Percentiles rank a stretch among this genome's conserved stretches.
Evolutionary conservation across 2,329 filamentous ascomycete species (phyloP).

Genomic region (Phyllosticta ampelicida): DNA sequence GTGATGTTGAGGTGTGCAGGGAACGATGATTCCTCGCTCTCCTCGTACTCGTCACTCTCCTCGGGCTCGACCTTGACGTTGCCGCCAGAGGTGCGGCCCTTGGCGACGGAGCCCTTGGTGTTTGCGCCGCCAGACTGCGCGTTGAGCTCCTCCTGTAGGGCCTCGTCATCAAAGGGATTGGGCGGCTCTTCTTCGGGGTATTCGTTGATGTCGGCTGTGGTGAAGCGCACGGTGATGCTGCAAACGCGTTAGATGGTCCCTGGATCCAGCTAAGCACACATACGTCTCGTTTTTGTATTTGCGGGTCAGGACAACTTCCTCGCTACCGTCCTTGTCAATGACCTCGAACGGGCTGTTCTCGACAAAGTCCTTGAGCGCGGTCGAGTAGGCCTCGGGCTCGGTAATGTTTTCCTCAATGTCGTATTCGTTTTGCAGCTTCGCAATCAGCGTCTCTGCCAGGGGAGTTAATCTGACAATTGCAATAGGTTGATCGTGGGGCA

Average conservation of each 20-base stretch:
- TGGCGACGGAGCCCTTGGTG: constrained; percentile 46
- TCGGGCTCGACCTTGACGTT: constrained; percentile 47
- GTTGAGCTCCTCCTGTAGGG: constrained; percentile 44
- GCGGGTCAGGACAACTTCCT: constrained; percentile 77
- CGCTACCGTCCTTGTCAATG: constrained; percentile 69
- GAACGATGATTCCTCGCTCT: constrained; percentile 47
- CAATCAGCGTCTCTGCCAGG: constrained; percentile 60
- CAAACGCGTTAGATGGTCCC: constrained; percentile 2
- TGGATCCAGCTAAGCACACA: constrained; percentile 21
- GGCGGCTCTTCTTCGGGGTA: constrained; percentile 39
- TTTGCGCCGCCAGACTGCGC: constrained; percentile 46
- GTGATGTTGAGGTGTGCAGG: constrained; percentile 77
- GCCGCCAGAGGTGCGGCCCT: constrained; percentile 38
- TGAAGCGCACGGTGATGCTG: constrained; percentile 72
- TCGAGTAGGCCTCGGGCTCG: constrained; percentile 56
- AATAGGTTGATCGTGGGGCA: background rate
- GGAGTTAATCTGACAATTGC: background rate
- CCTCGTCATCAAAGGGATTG: constrained; percentile 38
- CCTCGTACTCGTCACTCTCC: constrained; percentile 46
- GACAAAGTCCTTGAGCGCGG: constrained; percentile 77
- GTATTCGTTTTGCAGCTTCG: constrained; percentile 78
- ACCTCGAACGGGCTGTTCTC: constrained; percentile 73
- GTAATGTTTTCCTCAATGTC: constrained; percentile 34
- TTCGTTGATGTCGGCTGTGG: constrained; percentile 67
- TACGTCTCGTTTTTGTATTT: constrained; percentile 82